phyloP scores from a whole-genome alignment of 305 asterid species.

The Lippia alba region DNA sequence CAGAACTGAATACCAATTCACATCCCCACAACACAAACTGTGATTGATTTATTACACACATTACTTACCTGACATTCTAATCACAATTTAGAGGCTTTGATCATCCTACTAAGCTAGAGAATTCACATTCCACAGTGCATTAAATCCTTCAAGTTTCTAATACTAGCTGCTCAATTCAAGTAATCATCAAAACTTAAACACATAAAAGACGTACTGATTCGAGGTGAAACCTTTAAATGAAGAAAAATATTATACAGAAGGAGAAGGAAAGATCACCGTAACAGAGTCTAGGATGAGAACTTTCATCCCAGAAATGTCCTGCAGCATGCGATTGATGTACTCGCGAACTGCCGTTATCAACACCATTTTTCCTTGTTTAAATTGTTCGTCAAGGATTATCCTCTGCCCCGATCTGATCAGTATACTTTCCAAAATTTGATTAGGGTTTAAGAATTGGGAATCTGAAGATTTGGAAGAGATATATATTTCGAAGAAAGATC shows the following conservation, averaged over 20 bases:
- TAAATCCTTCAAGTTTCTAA: neutral
- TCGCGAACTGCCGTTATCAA: conserved; percentile 71
- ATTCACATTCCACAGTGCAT: neutral
- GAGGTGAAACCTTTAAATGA: neutral
- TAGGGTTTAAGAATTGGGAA: conserved; percentile 42
- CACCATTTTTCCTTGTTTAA: conserved; percentile 54
- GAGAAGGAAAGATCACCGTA: conserved; percentile 55
- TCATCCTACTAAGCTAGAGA: conserved; percentile 19
- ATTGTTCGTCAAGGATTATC: neutral
- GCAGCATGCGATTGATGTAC: conserved; percentile 85
- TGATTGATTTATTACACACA: neutral
- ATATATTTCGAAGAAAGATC: conserved; percentile 28
- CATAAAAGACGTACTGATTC: neutral
- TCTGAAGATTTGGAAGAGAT: conserved; percentile 14
- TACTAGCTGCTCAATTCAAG: conserved; percentile 21
- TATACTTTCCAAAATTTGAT: conserved; percentile 3
- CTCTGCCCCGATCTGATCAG: conserved; percentile 37
- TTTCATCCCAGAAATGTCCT: conserved; percentile 97
- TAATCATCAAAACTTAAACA: neutral
- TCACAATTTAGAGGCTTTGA: conserved; percentile 17
- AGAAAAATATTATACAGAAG: neutral
- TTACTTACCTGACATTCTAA: neutral
- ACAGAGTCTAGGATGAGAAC: conserved; percentile 91
- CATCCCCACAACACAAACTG: neutral
- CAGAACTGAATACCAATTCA: neutral